Evolutionary conservation across 2,329 filamentous ascomycete species (phyloP).

Genomic region (Phaeosphaeria sp.): DNA sequence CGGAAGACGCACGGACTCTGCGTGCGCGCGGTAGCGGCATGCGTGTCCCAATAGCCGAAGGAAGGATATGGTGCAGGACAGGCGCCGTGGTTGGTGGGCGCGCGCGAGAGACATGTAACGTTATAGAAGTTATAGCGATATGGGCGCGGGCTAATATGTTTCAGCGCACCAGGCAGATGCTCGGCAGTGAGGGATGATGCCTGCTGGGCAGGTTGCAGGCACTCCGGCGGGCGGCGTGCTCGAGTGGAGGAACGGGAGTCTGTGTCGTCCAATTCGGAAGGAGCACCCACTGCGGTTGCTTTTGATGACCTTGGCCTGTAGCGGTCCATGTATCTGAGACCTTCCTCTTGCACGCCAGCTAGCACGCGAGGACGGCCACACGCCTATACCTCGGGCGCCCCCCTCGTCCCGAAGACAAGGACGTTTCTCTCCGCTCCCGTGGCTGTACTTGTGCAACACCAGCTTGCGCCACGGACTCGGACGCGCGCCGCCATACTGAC

Average conservation of each 20-base stretch:
- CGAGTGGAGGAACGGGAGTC: no score
- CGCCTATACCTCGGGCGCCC: background rate
- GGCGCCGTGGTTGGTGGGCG: constrained; percentile 3
- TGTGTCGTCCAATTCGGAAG: background rate
- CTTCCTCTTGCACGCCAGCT: background rate
- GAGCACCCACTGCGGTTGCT: background rate
- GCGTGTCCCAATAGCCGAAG: background rate
- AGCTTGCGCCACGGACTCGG: background rate
- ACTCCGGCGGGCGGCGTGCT: background rate
- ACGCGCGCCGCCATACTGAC: background rate
- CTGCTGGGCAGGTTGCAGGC: background rate
- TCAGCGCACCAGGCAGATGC: background rate
- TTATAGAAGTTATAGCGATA: constrained; percentile 6
- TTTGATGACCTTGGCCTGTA: background rate
- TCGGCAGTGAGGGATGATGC: background rate
- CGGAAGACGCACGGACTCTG: background rate
- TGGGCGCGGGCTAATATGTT: constrained; percentile 7
- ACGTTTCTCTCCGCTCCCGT: background rate
- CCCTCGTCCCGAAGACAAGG: background rate
- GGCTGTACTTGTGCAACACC: background rate
- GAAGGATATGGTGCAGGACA: background rate
- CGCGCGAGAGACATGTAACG: constrained; percentile 15
- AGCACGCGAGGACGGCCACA: background rate
- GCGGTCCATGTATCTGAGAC: background rate
- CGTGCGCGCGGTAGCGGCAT: background rate